Evolutionary conservation across 225 moss, liverwort and hornwort species (phyloP), one percentile per base, ranked within the genome.

Genomic region (Anthoceros angustus): DNA sequence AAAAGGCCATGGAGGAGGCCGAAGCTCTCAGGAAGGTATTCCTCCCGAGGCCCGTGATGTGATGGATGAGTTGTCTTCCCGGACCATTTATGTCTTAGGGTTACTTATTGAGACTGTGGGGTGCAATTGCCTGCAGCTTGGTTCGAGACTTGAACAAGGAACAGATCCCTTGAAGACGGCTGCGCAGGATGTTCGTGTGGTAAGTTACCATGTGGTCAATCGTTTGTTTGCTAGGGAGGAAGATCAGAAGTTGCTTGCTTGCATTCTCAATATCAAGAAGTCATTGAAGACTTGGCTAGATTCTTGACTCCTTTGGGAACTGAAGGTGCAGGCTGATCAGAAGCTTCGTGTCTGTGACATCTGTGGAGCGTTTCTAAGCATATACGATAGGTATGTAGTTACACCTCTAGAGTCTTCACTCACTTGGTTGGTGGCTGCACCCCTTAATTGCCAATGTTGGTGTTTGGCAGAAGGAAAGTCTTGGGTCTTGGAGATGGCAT

Each of bases 311-410:
- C 55, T 55, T 15, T 63, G 62, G 69, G 21, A 43, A 40, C 45
- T 71, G 55, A 69, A 63, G 68, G 39, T 75, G 75, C 90, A 95
- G 95, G 87, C 95, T 62, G 95, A 98, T 69, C 95, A 98, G 70
- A 98, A 98, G 78, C 85, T 91, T 61, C 82, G 95, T 72, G 95
- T 95, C 23, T 95, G 95, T 80, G 95, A 95, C 67, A 95, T 95
- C 66, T 95, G 95, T 70, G 95, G 95, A 77, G 95, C 95, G 5
- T 98, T 98, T 71, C 77, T 98, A 73, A 98, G 95, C 74, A 98
- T 98, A 66, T 98, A 98, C 73, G 95, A 98, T 79, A 98, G 88
- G 91, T 91, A 66, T 71, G 72, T 73, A 66, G 41, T 69, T 0
- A 3, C 41, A 16, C 63, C 21, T 55, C 2, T 55, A 16, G 50